These are phyloP conservation scores for Hyphopichia khmerensis DNA, from an alignment of 1,139 yeast genomes.

Conservation along the genomic window DNA sequence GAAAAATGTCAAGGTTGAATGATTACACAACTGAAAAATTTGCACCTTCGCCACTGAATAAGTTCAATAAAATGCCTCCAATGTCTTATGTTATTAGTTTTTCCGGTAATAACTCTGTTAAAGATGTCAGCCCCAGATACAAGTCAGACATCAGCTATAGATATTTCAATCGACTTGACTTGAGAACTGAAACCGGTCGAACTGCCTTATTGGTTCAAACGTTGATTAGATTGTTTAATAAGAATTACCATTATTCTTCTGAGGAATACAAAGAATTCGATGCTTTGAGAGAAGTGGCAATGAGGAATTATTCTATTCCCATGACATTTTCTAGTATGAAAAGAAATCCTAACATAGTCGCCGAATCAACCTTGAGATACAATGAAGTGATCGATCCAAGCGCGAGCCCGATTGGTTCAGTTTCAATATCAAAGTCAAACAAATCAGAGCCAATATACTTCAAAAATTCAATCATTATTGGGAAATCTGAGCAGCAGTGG, in stretches of 20 bases:
- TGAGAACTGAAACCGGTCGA: slow-evolving; percentile 31
- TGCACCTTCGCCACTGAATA: slow-evolving; percentile 22
- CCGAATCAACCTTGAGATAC: slow-evolving; percentile 24
- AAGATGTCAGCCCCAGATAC: slow-evolving; percentile 37
- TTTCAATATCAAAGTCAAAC: slow-evolving; percentile 13
- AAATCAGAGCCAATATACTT: slow-evolving; percentile 21
- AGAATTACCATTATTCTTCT: slow-evolving; percentile 3
- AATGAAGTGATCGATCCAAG: slow-evolving; percentile 24
- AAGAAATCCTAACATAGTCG: slow-evolving; percentile 29
- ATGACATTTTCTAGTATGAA: slow-evolving; percentile 27
- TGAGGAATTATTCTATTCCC: slow-evolving; percentile 27
- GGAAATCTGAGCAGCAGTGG: slow-evolving; percentile 41
- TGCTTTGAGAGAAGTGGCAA: slow-evolving; percentile 21
- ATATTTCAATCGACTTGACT: slow-evolving; percentile 30
- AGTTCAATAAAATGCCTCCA: slow-evolving; percentile 28
- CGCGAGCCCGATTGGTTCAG: slow-evolving; percentile 15
- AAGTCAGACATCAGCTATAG: slow-evolving; percentile 35
- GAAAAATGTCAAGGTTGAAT: slow-evolving; percentile 2
- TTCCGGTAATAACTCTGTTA: slow-evolving; percentile 15
- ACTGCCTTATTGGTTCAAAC: slow-evolving; percentile 27
- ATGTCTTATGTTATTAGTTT: slow-evolving; percentile 34
- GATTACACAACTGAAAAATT: slow-evolving; percentile 16
- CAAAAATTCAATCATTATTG: slow-evolving; percentile 23
- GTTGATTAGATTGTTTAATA: slow-evolving; percentile 21
- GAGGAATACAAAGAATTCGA: slow-evolving; percentile 20